Evolutionary conservation across 805 yeast genomes (phyloP), one percentile per base, ranked within the genome.

Genomic region (Teunomyces funiuensis): DNA sequence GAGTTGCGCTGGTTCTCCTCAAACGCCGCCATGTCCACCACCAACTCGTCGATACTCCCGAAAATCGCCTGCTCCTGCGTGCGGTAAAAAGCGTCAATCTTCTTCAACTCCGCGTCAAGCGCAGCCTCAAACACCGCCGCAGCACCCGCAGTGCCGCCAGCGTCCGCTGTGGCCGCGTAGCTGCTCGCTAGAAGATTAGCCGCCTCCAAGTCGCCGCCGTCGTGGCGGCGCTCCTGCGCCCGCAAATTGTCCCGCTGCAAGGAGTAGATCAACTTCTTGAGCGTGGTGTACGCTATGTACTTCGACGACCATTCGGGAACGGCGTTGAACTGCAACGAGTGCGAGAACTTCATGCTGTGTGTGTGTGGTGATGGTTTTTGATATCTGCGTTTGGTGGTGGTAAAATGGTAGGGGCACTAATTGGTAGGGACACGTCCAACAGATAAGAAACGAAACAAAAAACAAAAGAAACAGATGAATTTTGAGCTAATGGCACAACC

Each of bases 261-360:
- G 13, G 82, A 72, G 61, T 90, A 91, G 20, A 90, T 85, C 30
- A 86, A 74, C 66, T 87, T 88, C 62, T 93, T 91, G 44, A 93
- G 71, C 28, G 86, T 82, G 1, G 96, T 85, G 63, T 91, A 91
- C 41, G 95, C 90, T 42, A 91, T 83, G 63, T 91, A 91, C 60
- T 86, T 81, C 19, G 95, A 82, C 9, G 96, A 80, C 99, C 99
- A 91, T 62, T 93, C 98, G 2, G 99, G 97, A 4, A 93, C 98
- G 17, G 98, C 96, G 63, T 91, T 91, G 66, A 91, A 90, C 74
- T 91, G 97, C 49, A 91, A 69, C 5, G 97, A 87, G 59, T 90
- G 96, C 18, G 96, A 85, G 68, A 91, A 91, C 76, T 91, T 91
- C 99, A 91, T 91, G 31, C 17, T 31, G n/a, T 30, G 9, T 19